Conservation (phyloP, 2,329 filamentous ascomycete species). For the Pseudogymnoascus sp. region DNA sequence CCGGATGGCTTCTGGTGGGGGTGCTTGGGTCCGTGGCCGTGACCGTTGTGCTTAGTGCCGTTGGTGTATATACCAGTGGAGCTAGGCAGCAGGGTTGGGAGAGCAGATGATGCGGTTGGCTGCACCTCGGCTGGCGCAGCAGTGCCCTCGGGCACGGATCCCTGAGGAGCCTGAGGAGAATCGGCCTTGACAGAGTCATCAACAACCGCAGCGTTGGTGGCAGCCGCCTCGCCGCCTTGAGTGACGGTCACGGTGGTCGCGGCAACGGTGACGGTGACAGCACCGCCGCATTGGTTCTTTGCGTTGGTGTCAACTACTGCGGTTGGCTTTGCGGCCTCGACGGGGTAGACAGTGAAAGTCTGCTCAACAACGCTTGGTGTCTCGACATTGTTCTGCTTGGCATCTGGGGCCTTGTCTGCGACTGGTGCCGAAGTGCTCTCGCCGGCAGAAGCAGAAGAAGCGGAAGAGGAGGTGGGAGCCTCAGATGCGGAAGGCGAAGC, state of each 20-base stretch:
- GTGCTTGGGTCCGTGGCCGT: neutral
- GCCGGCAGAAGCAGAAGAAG: neutral
- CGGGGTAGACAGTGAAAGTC: neutral
- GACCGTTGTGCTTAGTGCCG: neutral
- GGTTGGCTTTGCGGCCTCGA: neutral
- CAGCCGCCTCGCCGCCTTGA: neutral
- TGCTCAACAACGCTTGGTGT: neutral
- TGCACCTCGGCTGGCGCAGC: neutral
- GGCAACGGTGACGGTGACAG: neutral
- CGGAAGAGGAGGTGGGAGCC: neutral
- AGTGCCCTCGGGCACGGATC: neutral
- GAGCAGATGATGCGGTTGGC: neutral
- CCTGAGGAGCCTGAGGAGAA: neutral
- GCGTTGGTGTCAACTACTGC: neutral
- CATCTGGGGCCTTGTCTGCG: neutral
- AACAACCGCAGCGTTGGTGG: neutral
- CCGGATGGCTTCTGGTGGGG: neutral
- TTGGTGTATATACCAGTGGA: constrained; percentile 4
- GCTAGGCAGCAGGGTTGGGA: neutral
- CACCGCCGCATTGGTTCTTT: neutral
- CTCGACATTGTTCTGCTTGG: neutral
- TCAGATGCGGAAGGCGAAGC: neutral
- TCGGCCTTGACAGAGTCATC: neutral
- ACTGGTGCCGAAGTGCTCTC: neutral
- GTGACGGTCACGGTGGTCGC: neutral